These are phyloP conservation scores for Emergomyces orientalis DNA, from an alignment of 2,329 filamentous ascomycete species.

Conservation along the genomic window DNA sequence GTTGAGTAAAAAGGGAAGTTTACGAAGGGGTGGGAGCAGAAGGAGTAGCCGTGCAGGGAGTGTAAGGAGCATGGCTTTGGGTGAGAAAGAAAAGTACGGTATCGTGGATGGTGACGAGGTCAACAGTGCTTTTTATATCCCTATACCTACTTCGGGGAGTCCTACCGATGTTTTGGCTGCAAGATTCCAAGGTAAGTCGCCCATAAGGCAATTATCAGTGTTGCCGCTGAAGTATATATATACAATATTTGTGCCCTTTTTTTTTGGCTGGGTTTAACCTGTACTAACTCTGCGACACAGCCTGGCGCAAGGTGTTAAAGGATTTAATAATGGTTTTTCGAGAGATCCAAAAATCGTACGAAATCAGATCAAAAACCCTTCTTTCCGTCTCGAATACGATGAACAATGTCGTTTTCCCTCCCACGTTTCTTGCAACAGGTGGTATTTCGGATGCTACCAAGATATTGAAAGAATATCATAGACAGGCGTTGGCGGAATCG, in stretches of 20 bases:
- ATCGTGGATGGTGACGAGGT: conserved; percentile 48
- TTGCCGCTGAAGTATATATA: no score
- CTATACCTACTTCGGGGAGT: conserved; percentile 75
- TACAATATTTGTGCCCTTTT: neutral
- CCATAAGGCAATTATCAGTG: conserved; percentile 20
- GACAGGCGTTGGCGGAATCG: conserved; percentile 65
- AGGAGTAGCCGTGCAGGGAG: conserved; percentile 77
- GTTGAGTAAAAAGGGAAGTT: conserved; percentile 60
- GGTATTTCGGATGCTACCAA: conserved; percentile 83
- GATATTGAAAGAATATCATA: conserved; percentile 74
- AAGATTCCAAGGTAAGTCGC: conserved; percentile 67
- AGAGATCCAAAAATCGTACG: conserved; percentile 83
- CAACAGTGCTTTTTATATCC: conserved; percentile 80
- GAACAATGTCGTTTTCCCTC: conserved; percentile 66
- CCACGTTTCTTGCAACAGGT: conserved; percentile 66
- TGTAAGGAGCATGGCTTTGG: conserved; percentile 68
- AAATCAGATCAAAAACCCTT: conserved; percentile 71
- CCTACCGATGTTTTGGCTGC: conserved; percentile 81
- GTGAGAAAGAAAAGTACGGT: conserved; percentile 46
- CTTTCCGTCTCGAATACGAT: conserved; percentile 75
- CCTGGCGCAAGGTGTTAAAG: conserved; percentile 91
- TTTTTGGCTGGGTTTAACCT: neutral
- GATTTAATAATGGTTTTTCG: conserved; percentile 90
- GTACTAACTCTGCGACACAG: conserved; percentile 38
- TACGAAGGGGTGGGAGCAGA: conserved; percentile 71